phyloP scores from a whole-genome alignment of 2,329 filamentous ascomycete species.

The Sclerotinia subarctica region DNA sequence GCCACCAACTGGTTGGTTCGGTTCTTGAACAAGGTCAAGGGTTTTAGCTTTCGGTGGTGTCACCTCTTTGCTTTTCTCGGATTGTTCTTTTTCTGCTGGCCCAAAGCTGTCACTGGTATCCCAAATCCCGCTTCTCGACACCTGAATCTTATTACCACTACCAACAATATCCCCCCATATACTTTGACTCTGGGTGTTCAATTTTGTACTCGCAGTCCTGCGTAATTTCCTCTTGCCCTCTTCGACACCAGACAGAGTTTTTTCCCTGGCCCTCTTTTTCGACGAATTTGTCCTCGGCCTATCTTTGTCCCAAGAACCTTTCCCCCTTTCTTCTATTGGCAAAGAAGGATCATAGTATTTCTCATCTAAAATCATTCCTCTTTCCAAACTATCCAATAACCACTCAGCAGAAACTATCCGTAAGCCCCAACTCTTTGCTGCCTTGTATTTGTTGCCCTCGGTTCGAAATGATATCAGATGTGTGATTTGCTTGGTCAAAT shows the following conservation, averaged over 20 bases:
- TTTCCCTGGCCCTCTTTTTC: conserved; percentile 59
- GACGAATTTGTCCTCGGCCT: conserved; percentile 47
- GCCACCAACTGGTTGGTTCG: conserved; percentile 31
- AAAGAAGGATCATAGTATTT: conserved; percentile 74
- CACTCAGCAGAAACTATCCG: conserved; percentile 78
- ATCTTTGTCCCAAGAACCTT: conserved; percentile 68
- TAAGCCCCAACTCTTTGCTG: conserved; percentile 79
- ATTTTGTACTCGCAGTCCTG: conserved; percentile 79
- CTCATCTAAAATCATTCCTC: conserved; percentile 91
- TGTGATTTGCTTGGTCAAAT: conserved; percentile 80
- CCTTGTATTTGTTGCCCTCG: conserved; percentile 84
- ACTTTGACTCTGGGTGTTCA: conserved; percentile 73
- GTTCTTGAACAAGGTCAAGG: conserved; percentile 25
- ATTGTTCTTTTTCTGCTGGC: not conserved
- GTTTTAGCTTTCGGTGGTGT: not conserved
- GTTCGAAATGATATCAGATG: conserved; percentile 80
- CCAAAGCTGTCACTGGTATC: conserved; percentile 25
- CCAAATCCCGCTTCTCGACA: conserved; percentile 35
- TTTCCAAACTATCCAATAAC: conserved; percentile 76
- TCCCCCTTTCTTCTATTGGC: conserved; percentile 67
- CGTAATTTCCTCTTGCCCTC: conserved; percentile 76
- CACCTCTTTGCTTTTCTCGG: conserved; percentile 8
- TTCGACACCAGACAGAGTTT: conserved; percentile 45
- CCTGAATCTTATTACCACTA: conserved; percentile 34
- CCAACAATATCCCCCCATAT: conserved; percentile 91